Conservation (phyloP, 352 stramenopile species). For the Phytophthora pseudosyringae region DNA sequence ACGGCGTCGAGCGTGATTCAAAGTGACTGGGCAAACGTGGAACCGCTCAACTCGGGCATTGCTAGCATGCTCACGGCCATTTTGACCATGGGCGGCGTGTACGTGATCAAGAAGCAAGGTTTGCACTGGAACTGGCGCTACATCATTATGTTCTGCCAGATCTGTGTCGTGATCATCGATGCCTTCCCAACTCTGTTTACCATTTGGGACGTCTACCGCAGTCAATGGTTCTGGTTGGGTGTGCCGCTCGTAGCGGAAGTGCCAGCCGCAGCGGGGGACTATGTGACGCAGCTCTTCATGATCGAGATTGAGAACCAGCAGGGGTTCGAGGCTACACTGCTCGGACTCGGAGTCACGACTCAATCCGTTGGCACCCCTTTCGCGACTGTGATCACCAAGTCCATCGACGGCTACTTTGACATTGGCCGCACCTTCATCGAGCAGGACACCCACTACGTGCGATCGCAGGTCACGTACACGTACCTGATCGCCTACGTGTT, state of each 20-base stretch:
- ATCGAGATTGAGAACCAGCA: conserved; percentile 47
- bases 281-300: conserved; percentile 49
- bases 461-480: conserved; percentile 51
- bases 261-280: conserved; percentile 38
- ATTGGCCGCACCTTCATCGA: conserved; percentile 45
- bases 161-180: conserved; percentile 54
- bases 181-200: conserved; percentile 51
- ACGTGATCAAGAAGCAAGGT: conserved; percentile 44
- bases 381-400: conserved; percentile 59
- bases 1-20: conserved; percentile 55
- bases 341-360: conserved; percentile 45
- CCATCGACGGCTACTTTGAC: conserved; percentile 54
- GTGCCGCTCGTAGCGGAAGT: conserved; percentile 51
- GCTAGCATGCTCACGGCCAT: conserved; percentile 48
- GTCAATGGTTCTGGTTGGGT: conserved; percentile 67
- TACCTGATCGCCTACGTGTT: conserved; percentile 59
- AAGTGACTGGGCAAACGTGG: conserved; percentile 55
- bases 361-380: conserved; percentile 49
- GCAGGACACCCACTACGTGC: conserved; percentile 44
- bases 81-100: conserved; percentile 41
- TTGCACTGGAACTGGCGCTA: conserved; percentile 61
- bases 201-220: conserved; percentile 63
- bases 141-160: conserved; percentile 44
- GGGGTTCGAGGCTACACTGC: conserved; percentile 57
- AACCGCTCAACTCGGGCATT: conserved; percentile 61